Evolutionary conservation across 306 rosid species (phyloP).

Genomic region (Purshia tridentata): DNA sequence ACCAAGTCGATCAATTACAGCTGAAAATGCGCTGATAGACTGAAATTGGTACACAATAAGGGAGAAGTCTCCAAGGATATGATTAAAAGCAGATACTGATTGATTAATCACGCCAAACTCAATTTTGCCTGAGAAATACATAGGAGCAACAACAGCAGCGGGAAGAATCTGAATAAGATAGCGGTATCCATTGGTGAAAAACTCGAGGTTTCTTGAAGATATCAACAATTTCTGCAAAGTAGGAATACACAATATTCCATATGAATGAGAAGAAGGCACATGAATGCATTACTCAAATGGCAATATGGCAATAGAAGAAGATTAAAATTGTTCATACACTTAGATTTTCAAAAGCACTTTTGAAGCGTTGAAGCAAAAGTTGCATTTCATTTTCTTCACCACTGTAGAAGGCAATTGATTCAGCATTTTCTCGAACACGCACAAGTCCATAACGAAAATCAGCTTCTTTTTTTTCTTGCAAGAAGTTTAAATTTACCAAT

Average conservation of each 20-base stretch:
- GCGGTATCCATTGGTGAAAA: slow-evolving; percentile 93
- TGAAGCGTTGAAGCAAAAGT: slow-evolving; percentile 89
- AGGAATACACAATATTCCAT: not conserved
- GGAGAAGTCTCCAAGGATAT: slow-evolving; percentile 89
- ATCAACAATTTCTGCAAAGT: slow-evolving; percentile 70
- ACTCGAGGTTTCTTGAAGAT: slow-evolving; percentile 91
- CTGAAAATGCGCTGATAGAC: slow-evolving; percentile 93
- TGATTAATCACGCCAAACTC: slow-evolving; percentile 98
- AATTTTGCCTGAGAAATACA: slow-evolving; percentile 93
- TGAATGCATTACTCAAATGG: slow-evolving; percentile 1
- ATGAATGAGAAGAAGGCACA: slow-evolving; percentile 1
- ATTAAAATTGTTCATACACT: slow-evolving; percentile 50
- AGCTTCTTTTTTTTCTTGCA: slow-evolving; percentile 99
- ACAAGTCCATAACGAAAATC: slow-evolving; percentile 99
- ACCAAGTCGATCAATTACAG: slow-evolving; percentile 96
- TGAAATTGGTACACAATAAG: slow-evolving; percentile 90
- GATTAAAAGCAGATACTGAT: slow-evolving; percentile 95
- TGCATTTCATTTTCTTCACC: slow-evolving; percentile 91
- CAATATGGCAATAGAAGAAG: slow-evolving; percentile 12
- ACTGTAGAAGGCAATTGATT: slow-evolving; percentile 91
- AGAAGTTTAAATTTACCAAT: slow-evolving; percentile 76
- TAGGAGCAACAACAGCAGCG: slow-evolving; percentile 96
- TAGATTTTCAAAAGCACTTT: slow-evolving; percentile 88
- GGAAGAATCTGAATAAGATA: slow-evolving; percentile 94
- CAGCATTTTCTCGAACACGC: slow-evolving; percentile 93